phyloP scores from a whole-genome alignment of 2,329 filamentous ascomycete genomes.

The Epichloe amarillans region DNA sequence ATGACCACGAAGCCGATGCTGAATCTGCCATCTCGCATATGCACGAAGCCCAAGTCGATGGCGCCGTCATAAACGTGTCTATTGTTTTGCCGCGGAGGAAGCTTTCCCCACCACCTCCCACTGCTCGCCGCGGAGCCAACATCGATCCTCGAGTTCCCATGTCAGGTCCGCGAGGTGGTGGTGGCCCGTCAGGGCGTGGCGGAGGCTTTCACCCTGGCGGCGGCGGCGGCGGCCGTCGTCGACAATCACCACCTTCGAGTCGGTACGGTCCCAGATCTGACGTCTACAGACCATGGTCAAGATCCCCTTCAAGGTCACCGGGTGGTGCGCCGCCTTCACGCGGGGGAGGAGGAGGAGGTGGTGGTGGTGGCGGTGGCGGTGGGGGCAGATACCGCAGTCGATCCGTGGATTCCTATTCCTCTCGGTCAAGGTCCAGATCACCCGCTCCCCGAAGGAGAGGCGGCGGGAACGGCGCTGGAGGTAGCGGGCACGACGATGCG shows the following conservation, averaged over 20 bases:
- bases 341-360: too few species aligned
- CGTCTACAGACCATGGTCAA: slow-evolving; percentile 48
- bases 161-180: slow-evolving; percentile 19
- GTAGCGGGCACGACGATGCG: slow-evolving; percentile 8
- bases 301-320: slow-evolving; percentile 28
- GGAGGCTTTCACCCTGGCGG: slow-evolving; percentile 19
- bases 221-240: slow-evolving; percentile 21
- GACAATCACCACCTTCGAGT: slow-evolving; percentile 20
- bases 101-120: slow-evolving; percentile 68
- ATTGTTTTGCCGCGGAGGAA: slow-evolving; percentile 76
- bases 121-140: slow-evolving; percentile 48
- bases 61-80: slow-evolving; percentile 68
- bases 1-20: slow-evolving; percentile 60
- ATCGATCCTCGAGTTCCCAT: slow-evolving; percentile 35
- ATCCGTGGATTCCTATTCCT: slow-evolving; percentile 30
- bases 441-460: slow-evolving; percentile 21
- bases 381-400: slow-evolving; percentile 31
- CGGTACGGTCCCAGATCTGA: slow-evolving; percentile 34
- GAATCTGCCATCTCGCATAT: slow-evolving; percentile 87
- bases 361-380: slow-evolving; percentile 13
- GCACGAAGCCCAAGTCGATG: slow-evolving; percentile 94
- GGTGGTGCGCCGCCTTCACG: slow-evolving; percentile 27
- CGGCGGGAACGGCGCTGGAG: slow-evolving; percentile 18
- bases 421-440: slow-evolving; percentile 33
- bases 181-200: slow-evolving; percentile 13